Base-by-base conservation (phyloP, 2,329 filamentous ascomycete species). In the Phaeophleospora eucalypticola region DNA sequence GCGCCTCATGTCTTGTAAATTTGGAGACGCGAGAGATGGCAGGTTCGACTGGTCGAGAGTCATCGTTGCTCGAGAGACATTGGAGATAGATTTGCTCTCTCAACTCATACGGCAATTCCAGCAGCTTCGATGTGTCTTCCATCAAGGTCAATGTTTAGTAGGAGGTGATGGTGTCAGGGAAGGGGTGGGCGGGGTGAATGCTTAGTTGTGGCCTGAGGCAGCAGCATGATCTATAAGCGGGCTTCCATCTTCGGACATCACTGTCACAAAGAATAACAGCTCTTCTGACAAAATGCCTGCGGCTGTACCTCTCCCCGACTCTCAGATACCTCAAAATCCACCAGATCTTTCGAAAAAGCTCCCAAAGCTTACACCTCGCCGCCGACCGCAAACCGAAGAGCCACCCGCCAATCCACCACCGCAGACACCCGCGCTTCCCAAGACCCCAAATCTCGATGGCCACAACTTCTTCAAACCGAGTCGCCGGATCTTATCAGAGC, bases 401-500 rank as follows among this genome's bases (percentile, higher is more conserved):
- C 36, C 48, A 38, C 41, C 59, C 3, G 54, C 62, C 21, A 65
- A 63, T 40, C 84, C 89, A 52, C 75, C 86, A 37, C 90, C 90
- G 49, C 75, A 79, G 57, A 95, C 90, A 20, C 89, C 89, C 39
- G 65, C 76, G 33, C 77, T 96, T 7, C 82, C 88, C 27, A 67
- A 81, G 38, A 83, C 84, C 15, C 83, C 85, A 49, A 43, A 53
- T 20, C 56, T 77, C 82, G 51, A 73, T 77, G 34, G 75, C 78
- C 43, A 75, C 71, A 37, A 74, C 83, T 62, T 70, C 68, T 4
- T 94, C 48, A 72, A 72, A 4, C 93, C 93, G 0, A 79, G 76
- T 10, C 80, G 90, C 50, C 81, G 90, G 7, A 97, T 98, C 43
- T 72, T 98, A 10, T 91, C 89, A 2, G 75, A 75, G 2, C 73